phyloP scores from a whole-genome alignment of 164 flowering plant species.

The Saururus chinensis region DNA sequence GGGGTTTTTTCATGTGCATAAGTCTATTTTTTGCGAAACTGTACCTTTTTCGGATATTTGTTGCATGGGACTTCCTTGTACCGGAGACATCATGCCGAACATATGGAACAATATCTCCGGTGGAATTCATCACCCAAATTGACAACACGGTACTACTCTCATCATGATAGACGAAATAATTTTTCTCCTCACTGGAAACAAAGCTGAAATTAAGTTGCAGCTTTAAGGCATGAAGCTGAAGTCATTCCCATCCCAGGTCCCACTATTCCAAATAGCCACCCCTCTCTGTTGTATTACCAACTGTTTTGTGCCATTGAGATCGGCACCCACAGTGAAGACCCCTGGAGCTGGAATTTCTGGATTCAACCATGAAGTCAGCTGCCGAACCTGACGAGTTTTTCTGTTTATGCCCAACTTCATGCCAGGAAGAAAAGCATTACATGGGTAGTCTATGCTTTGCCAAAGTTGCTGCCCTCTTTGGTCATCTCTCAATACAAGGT shows the following conservation, averaged over 20 bases:
- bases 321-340: not conserved
- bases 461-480: not conserved
- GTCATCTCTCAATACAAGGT: constrained; percentile 16
- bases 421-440: constrained; percentile 6
- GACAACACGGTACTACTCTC: not conserved
- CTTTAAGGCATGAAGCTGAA: not conserved
- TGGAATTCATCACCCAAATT: not conserved
- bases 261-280: not conserved
- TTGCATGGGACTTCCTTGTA: no score
- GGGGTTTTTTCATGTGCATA: no score
- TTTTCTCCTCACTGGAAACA: not conserved
- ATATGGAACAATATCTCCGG: not conserved
- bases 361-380: constrained; percentile 9
- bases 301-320: not conserved
- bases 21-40: no score
- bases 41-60: no score
- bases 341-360: constrained; percentile 5
- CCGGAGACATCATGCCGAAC: not conserved
- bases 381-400: not conserved
- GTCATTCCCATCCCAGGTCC: not conserved
- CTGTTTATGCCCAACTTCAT: constrained; percentile 4
- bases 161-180: not conserved
- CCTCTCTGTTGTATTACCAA: not conserved
- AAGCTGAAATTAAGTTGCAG: not conserved
- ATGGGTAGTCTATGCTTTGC: constrained; percentile 12